Conservation (phyloP, 2,329 filamentous ascomycete species). For the Venturia oleaginea region DNA sequence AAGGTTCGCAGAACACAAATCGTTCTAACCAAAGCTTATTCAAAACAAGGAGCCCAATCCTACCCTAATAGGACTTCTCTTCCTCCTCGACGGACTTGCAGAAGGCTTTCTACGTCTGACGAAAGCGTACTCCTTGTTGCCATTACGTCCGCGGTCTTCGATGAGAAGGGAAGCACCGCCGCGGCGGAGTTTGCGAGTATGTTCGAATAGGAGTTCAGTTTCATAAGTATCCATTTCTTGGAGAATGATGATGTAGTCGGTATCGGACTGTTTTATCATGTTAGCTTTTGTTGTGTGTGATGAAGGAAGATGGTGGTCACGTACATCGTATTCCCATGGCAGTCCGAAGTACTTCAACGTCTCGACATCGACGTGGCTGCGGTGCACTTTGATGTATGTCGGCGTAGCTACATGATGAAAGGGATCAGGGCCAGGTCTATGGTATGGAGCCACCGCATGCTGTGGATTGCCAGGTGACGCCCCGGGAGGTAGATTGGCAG, state of each 20-base stretch:
- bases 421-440: conserved; percentile 15
- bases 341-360: conserved; percentile 40
- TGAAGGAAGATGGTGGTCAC: conserved; percentile 15
- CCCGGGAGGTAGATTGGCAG: conserved; percentile 26
- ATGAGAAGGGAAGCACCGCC: conserved; percentile 31
- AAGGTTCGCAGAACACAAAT: background rate
- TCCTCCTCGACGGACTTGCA: conserved; percentile 3
- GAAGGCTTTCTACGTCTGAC: conserved; percentile 26
- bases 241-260: conserved; percentile 41
- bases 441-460: conserved; percentile 19
- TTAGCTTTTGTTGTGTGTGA: background rate
- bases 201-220: conserved; percentile 42
- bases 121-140: conserved; percentile 35
- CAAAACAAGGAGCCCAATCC: conserved; percentile 4
- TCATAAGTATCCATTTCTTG: conserved; percentile 40
- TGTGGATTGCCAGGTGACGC: conserved; percentile 19
- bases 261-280: conserved; percentile 27
- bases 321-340: conserved; percentile 41
- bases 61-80: conserved; percentile 8
- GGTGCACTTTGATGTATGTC: conserved; percentile 39
- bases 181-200: conserved; percentile 36
- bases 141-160: conserved; percentile 28
- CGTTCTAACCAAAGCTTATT: background rate
- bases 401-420: conserved; percentile 20
- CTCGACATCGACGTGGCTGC: conserved; percentile 36